These are phyloP conservation scores for Agrocybe chaxingu DNA, from an alignment of 768 basidiomycete genomes.

Conservation along the genomic window DNA sequence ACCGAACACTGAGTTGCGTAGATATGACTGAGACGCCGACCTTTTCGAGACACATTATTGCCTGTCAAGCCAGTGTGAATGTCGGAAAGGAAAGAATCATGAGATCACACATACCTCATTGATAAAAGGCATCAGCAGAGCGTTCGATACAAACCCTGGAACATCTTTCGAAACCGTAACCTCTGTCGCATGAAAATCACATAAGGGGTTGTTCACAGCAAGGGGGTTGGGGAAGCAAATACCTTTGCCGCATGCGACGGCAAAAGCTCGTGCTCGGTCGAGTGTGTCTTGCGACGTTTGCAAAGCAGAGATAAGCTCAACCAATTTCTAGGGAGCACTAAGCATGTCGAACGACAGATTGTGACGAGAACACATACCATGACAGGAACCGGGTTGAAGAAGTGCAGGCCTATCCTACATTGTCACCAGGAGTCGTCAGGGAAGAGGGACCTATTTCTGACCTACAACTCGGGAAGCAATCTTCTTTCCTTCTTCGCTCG, in stretches of 20 bases:
- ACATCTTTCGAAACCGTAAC: slow-evolving; percentile 90
- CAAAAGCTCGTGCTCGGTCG: slow-evolving; percentile 75
- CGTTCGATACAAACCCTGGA: slow-evolving; percentile 94
- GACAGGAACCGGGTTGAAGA: slow-evolving; percentile 96
- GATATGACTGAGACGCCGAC: slow-evolving; percentile 29
- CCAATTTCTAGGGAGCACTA: slow-evolving; percentile 61
- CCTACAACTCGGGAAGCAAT: slow-evolving; percentile 80
- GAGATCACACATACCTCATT: slow-evolving; percentile 65
- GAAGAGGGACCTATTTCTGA: slow-evolving; percentile 25
- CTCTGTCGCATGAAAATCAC: slow-evolving; percentile 43
- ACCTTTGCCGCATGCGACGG: slow-evolving; percentile 90
- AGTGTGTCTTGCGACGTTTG: slow-evolving; percentile 83
- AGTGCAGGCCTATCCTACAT: slow-evolving; percentile 65
- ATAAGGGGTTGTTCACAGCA: neutral
- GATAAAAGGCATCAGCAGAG: slow-evolving; percentile 94
- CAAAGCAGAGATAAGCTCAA: slow-evolving; percentile 91
- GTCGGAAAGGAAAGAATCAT: neutral
- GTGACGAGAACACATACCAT: slow-evolving; percentile 56
- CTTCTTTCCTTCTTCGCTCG: slow-evolving; percentile 60
- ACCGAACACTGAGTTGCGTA: neutral
- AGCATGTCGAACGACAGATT: neutral
- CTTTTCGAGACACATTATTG: slow-evolving; percentile 91
- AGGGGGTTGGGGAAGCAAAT: slow-evolving; percentile 2
- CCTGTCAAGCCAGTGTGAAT: slow-evolving; percentile 37
- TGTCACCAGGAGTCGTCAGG: neutral